Conservation (phyloP, 2,329 filamentous ascomycete species). For the Fusarium lyarnte region DNA sequence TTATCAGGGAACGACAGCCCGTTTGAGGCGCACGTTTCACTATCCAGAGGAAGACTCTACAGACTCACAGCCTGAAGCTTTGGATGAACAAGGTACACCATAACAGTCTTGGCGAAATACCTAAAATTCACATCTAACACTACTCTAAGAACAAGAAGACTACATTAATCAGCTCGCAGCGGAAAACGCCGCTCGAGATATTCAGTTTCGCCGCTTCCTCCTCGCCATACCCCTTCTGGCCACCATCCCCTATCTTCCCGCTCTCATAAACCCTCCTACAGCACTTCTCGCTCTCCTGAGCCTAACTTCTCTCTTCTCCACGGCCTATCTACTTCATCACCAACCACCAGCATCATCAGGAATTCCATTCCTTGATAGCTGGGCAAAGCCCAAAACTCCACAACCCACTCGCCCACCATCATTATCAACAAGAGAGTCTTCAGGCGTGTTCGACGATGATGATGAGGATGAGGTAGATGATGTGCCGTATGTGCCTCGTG, state of each 20-base stretch:
- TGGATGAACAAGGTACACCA: slow-evolving; percentile 77
- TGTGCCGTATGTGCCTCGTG: slow-evolving; percentile 12
- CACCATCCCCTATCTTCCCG: slow-evolving; percentile 61
- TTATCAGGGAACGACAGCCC: slow-evolving; percentile 55
- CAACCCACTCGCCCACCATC: slow-evolving; percentile 39
- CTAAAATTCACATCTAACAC: not conserved
- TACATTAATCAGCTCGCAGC: slow-evolving; percentile 65
- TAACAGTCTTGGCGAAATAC: not conserved
- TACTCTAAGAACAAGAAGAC: slow-evolving; percentile 67
- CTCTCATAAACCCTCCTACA: slow-evolving; percentile 48
- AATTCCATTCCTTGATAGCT: slow-evolving; percentile 59
- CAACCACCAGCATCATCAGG: slow-evolving; percentile 66
- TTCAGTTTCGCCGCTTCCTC: slow-evolving; percentile 66
- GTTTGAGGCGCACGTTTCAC: slow-evolving; percentile 79
- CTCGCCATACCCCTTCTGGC: slow-evolving; percentile 68
- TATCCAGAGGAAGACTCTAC: slow-evolving; percentile 71
- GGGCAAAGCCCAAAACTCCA: slow-evolving; percentile 46
- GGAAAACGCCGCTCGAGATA: slow-evolving; percentile 67
- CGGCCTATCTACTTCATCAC: slow-evolving; percentile 67
- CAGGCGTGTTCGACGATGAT: slow-evolving; percentile 19
- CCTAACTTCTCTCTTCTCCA: slow-evolving; percentile 70
- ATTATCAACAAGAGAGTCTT: slow-evolving; percentile 26
- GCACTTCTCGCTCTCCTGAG: slow-evolving; percentile 63
- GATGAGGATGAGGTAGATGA: slow-evolving; percentile 34
- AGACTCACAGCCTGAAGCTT: slow-evolving; percentile 64